These are phyloP conservation scores for Cymbopogon citratus DNA, from an alignment of 176 grass and related monocot genomes.

Conservation along the genomic window DNA sequence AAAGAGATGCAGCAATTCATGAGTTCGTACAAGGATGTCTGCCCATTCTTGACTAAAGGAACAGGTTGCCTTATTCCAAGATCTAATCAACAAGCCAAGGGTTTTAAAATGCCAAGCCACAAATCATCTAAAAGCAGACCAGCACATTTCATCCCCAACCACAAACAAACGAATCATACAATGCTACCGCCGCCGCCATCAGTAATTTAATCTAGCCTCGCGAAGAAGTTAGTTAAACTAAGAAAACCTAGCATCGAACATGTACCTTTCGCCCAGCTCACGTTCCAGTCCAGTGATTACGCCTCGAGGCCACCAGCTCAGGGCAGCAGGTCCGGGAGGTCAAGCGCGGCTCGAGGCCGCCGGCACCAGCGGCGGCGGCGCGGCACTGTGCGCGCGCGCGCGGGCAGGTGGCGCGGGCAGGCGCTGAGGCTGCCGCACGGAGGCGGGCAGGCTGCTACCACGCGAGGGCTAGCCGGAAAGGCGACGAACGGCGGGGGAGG, in stretches of 20 bases:
- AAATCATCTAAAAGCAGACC: background rate
- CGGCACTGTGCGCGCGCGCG: too few relatives aligned
- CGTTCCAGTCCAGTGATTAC: background rate
- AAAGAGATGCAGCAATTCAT: background rate
- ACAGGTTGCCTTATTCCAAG: background rate
- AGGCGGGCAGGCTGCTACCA: too few relatives aligned
- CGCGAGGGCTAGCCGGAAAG: too few relatives aligned
- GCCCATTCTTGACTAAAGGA: background rate
- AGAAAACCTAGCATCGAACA: background rate
- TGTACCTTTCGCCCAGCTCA: background rate
- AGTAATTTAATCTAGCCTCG: background rate
- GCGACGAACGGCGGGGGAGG: too few relatives aligned
- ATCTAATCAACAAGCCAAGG: background rate
- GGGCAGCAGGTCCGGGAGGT: background rate
- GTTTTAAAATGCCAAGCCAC: background rate
- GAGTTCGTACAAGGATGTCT: background rate
- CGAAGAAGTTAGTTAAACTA: background rate
- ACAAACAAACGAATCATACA: background rate
- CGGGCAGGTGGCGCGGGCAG: too few relatives aligned
- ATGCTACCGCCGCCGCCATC: background rate
- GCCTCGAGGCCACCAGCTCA: background rate
- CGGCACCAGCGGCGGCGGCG: too few relatives aligned
- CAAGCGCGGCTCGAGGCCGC: background rate
- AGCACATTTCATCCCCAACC: background rate
- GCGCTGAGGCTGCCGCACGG: too few relatives aligned